Base-by-base conservation (phyloP, 257 asterid genomes). In the Capsicum chinense region DNA sequence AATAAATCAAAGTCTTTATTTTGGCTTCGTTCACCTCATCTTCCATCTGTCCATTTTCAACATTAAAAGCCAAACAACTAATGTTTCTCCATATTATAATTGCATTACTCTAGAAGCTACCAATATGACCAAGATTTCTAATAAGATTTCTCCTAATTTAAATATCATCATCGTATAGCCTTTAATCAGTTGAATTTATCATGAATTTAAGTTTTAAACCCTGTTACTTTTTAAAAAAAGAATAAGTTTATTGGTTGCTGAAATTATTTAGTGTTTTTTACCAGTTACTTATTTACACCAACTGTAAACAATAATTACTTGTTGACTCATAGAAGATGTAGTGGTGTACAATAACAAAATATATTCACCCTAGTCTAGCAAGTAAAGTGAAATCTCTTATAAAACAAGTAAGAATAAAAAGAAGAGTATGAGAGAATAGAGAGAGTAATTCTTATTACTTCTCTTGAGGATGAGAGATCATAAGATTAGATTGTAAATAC, bases 11-110 rank as follows among this genome's bases (percentile, higher is more conserved):
- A 76, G 14, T 52, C 14, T 14, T 7, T 11, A 14, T 76, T 54
- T 76, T 52, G 42, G 12, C 13, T 52, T 52, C 52, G 44, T 52
- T 52, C 63, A 21, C 48, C 81, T 26, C 26, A 76, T 52, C 21
- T 50, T 13, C 21, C 81, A 76, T 21, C 5, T 76, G 64, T 14
- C 63, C 33, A 26, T 26, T 5, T 69, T 3, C 10, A 14, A 56
- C 81, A 52, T 76, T 52, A 52, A 76, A 54, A 76, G 48, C 48
- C 48, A 21, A 47, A 76, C 73, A 66, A 6, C 73, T 66, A 66
- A 21, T 0, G 9, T 26, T 54, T 52, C 11, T 33, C 26, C 81
- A 76, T 26, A 66, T 13, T 26, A 26, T 74, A 10, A 74, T 11
- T 74, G 7, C 11, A 14, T 76, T 21, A 26, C 7, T 54, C 63